phyloP scores from a whole-genome alignment of 208 protist species.

The Blechomonas ayalai region DNA sequence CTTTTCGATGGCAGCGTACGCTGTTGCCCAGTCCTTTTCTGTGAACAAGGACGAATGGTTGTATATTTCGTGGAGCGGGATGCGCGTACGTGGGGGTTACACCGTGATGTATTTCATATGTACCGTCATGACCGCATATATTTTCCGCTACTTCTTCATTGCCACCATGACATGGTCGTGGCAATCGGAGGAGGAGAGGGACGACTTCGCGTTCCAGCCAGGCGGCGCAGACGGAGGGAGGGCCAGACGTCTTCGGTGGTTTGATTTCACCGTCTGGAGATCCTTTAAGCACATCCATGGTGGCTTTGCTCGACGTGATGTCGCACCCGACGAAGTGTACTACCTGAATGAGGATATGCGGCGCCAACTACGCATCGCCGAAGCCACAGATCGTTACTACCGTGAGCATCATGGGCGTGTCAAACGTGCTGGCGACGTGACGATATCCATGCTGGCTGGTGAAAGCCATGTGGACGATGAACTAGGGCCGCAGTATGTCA shows the following conservation, averaged over 20 bases:
- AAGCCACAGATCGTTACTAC: conserved; percentile 66
- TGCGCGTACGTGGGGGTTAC: conserved; percentile 71
- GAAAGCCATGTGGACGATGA: not conserved
- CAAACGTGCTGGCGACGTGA: conserved; percentile 9
- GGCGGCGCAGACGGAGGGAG: conserved; percentile 9
- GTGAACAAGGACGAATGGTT: conserved; percentile 81
- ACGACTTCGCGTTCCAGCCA: conserved; percentile 34
- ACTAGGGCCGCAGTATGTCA: conserved; percentile 59
- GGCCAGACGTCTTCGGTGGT: conserved; percentile 57
- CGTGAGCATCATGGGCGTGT: conserved; percentile 17
- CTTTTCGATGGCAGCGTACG: conserved; percentile 76
- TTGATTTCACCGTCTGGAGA: conserved; percentile 88
- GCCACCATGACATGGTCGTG: conserved; percentile 79
- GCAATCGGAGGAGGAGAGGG: conserved; percentile 67
- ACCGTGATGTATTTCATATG: conserved; percentile 86
- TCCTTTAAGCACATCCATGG: conserved; percentile 91
- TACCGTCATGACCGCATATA: conserved; percentile 60
- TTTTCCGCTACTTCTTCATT: conserved; percentile 86
- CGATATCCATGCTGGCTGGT: not conserved
- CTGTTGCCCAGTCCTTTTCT: conserved; percentile 82
- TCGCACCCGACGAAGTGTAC: conserved; percentile 87
- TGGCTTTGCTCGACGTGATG: conserved; percentile 79
- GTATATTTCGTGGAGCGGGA: conserved; percentile 78
- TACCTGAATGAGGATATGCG: conserved; percentile 85
- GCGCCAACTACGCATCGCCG: conserved; percentile 65